Percentiles rank a stretch among this genome's conserved stretches.
Evolutionary conservation across 1,284 basidiomycete species (phyloP).

Genomic region (Laetiporus sulphureus): DNA sequence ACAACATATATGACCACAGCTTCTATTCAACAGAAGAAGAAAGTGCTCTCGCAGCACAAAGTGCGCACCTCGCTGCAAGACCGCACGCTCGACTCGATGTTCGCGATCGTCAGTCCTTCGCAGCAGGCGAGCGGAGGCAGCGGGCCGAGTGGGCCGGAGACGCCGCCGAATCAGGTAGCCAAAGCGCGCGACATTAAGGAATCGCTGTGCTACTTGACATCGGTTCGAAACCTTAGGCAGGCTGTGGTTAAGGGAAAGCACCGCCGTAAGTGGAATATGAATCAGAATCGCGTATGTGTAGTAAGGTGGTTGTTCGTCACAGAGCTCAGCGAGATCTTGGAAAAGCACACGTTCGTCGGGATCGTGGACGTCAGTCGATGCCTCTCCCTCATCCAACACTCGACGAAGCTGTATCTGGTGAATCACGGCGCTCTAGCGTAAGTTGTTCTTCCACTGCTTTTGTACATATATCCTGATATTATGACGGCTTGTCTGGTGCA

Average conservation of each 20-base stretch:
- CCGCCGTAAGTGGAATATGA: slow-evolving; percentile 43
- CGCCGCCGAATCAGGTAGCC: slow-evolving; percentile 3
- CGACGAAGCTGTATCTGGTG: slow-evolving; percentile 84
- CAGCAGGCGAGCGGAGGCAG: slow-evolving; percentile 21
- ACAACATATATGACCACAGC: too few relatives aligned
- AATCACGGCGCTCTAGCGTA: slow-evolving; percentile 82
- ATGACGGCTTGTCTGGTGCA: slow-evolving; percentile 24
- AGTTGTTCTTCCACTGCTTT: slow-evolving; percentile 21
- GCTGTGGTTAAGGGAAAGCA: slow-evolving; percentile 59
- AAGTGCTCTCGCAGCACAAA: slow-evolving; percentile 79
- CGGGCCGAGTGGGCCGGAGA: slow-evolving; percentile 1
- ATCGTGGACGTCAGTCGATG: slow-evolving; percentile 77
- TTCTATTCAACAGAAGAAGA: too few relatives aligned
- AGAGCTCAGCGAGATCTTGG: slow-evolving; percentile 82
- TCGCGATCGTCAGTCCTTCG: slow-evolving; percentile 53
- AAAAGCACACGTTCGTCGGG: slow-evolving; percentile 90
- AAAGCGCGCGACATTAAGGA: slow-evolving; percentile 55
- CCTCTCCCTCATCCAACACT: slow-evolving; percentile 82
- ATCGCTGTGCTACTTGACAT: slow-evolving; percentile 76
- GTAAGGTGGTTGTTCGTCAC: slow-evolving; percentile 4
- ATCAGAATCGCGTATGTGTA: background rate
- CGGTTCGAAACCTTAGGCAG: slow-evolving; percentile 67
- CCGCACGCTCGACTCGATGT: slow-evolving; percentile 92
- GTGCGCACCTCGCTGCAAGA: slow-evolving; percentile 86
- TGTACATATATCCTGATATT: slow-evolving; percentile 5